phyloP scores from a whole-genome alignment of 2,329 filamentous ascomycete species.

The Pestalotiopsis sp. region DNA sequence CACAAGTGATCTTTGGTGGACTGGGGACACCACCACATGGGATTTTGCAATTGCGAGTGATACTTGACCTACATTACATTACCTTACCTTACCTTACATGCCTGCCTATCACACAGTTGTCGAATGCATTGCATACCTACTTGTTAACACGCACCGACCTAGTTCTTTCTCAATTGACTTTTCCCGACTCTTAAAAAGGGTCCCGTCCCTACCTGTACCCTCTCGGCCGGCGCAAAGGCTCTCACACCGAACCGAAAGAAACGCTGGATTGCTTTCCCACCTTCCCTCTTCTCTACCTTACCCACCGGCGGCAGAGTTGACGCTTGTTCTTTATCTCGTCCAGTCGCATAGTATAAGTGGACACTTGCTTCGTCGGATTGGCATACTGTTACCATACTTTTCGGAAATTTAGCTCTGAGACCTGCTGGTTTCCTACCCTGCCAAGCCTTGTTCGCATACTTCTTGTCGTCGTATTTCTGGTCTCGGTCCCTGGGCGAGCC shows the following conservation, averaged over 20 bases:
- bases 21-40: not conserved
- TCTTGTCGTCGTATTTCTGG: not conserved
- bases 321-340: not conserved
- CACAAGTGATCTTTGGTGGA: not conserved
- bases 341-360: not conserved
- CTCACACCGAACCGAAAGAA: not conserved
- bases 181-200: not conserved
- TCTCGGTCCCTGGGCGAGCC: not conserved
- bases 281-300: not conserved
- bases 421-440: not conserved
- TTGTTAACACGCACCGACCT: not conserved
- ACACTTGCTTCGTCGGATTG: not conserved
- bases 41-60: not conserved
- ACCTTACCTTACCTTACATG: not conserved
- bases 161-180: not conserved
- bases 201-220: not conserved
- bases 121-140: not conserved
- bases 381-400: not conserved
- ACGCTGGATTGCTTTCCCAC: slow-evolving; percentile 1
- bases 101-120: no score
- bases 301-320: not conserved
- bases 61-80: not conserved
- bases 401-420: not conserved
- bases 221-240: not conserved
- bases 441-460: not conserved